Evolutionary conservation across 768 basidiomycete genomes (phyloP).

Genomic region (Dentipellis sp.): DNA sequence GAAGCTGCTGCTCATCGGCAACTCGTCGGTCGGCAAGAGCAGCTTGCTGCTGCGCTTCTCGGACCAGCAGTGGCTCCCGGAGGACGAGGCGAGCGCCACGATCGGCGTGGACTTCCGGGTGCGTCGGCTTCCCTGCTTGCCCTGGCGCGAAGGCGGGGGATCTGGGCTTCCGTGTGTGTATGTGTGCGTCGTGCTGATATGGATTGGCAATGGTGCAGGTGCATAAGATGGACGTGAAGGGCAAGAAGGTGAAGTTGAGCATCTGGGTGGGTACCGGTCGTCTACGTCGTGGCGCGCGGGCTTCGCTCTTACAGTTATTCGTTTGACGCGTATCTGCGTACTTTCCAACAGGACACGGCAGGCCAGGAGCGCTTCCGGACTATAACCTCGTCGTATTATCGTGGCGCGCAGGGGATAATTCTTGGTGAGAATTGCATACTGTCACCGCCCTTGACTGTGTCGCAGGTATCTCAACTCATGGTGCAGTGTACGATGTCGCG

Average conservation of each 20-base stretch:
- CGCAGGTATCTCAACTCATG: background rate
- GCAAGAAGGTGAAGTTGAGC: slow-evolving; percentile 83
- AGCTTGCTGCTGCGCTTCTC: slow-evolving; percentile 91
- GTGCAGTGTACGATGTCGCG: slow-evolving; percentile 89
- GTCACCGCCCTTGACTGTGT: background rate
- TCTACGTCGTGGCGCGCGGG: background rate
- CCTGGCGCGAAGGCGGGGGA: background rate
- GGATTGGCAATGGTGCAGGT: slow-evolving; percentile 36
- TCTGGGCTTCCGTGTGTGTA: background rate
- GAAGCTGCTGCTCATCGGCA: slow-evolving; percentile 80
- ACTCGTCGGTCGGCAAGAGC: slow-evolving; percentile 89
- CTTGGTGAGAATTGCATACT: slow-evolving; percentile 54
- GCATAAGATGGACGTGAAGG: slow-evolving; percentile 80
- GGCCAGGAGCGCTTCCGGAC: slow-evolving; percentile 97
- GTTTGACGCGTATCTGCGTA: background rate
- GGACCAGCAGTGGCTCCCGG: slow-evolving; percentile 89
- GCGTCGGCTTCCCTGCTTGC: slow-evolving; percentile 20
- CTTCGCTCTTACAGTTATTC: background rate
- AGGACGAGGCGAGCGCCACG: slow-evolving; percentile 82
- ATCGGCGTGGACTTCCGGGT: slow-evolving; percentile 83
- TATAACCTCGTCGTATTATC: slow-evolving; percentile 91
- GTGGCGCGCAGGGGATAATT: slow-evolving; percentile 79
- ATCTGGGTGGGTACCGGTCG: slow-evolving; percentile 77
- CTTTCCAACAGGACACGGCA: slow-evolving; percentile 68
- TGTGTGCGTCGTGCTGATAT: background rate